Evolutionary conservation across 2,329 filamentous ascomycete genomes (phyloP), one percentile per base, ranked within the genome.

Genomic region (Fusarium foetens): DNA sequence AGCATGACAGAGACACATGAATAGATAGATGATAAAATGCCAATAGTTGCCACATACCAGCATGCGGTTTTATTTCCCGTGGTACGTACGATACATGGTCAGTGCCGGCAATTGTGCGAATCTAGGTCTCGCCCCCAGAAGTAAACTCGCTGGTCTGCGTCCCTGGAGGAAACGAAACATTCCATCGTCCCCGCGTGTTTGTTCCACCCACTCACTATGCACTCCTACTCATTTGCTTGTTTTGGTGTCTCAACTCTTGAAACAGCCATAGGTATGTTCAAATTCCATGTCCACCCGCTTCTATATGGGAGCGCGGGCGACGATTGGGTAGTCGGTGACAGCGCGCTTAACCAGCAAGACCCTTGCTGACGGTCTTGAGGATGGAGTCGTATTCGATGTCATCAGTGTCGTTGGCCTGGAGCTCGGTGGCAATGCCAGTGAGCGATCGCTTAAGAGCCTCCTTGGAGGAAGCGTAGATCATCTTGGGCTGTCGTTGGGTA

Each of bases 381-480:
- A 95, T 87, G 79, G 86, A 87, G 73, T 93, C 90, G 83, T 90
- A 91, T 85, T 95, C 93, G 80, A 96, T 93, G 83, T 95, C 93
- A 82, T 94, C 92, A 76, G 85, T 83, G 83, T 95, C 93, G 86
- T 95, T 95, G 86, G 93, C 93, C 87, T 96, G 93, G 78, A 95
- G 87, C 82, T 95, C 93, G 77, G 86, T 85, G 69, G 91, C 92
- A 77, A 95, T 85, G 72, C 93, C 93, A 80, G 89, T 93, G 72
- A 96, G 89, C 55, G 92, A 84, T 83, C 91, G 91, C 89, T 94
- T 95, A 76, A 96, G 88, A 67, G 92, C 92, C 79, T 95, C 92
- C 87, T 95, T 96, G 83, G 93, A 96, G 58, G 93, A 93, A 78
- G 93, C 92, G 87, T 95, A 96, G 83, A 94, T 88, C 93, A 96